These are phyloP conservation scores for Saraca asoca DNA, from an alignment of 331 rosid species.

Conservation along the genomic window DNA sequence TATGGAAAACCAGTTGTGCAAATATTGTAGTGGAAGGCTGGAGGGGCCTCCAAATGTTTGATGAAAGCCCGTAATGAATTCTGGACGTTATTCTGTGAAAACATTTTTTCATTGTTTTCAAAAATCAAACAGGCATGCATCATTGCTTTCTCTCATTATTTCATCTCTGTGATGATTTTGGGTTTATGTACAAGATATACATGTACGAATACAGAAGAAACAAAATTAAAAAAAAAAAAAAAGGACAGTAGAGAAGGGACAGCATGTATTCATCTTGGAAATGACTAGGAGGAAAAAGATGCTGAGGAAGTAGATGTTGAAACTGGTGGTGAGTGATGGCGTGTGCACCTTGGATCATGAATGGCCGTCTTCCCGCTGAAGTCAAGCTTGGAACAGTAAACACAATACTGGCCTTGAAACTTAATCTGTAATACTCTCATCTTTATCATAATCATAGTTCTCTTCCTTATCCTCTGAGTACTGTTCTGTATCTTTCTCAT, in stretches of 20 bases:
- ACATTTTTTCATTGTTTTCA: not conserved
- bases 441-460: slow-evolving; percentile 32
- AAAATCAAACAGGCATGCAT: slow-evolving; percentile 3
- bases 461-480: slow-evolving; percentile 27
- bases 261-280: slow-evolving; percentile 16
- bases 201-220: slow-evolving; percentile 8
- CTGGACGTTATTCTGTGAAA: no score
- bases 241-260: not conserved
- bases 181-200: slow-evolving; percentile 40
- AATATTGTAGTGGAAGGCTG: not conserved
- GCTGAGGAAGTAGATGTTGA: slow-evolving; percentile 57
- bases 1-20: not conserved
- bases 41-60: slow-evolving; percentile 31
- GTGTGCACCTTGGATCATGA: slow-evolving; percentile 71
- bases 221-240: not conserved
- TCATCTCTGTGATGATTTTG: slow-evolving; percentile 25
- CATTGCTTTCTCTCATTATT: slow-evolving; percentile 8
- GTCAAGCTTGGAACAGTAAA: slow-evolving; percentile 78
- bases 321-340: slow-evolving; percentile 50
- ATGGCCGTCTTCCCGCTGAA: slow-evolving; percentile 49
- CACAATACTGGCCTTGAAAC: slow-evolving; percentile 52
- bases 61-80: slow-evolving; percentile 31
- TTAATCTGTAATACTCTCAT: slow-evolving; percentile 43
- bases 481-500: slow-evolving; percentile 33
- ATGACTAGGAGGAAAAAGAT: slow-evolving; percentile 46